Evolutionary conservation across 345 rosid genomes (phyloP), one percentile per base, ranked within the genome.

Genomic region (Erodium maritimum): DNA sequence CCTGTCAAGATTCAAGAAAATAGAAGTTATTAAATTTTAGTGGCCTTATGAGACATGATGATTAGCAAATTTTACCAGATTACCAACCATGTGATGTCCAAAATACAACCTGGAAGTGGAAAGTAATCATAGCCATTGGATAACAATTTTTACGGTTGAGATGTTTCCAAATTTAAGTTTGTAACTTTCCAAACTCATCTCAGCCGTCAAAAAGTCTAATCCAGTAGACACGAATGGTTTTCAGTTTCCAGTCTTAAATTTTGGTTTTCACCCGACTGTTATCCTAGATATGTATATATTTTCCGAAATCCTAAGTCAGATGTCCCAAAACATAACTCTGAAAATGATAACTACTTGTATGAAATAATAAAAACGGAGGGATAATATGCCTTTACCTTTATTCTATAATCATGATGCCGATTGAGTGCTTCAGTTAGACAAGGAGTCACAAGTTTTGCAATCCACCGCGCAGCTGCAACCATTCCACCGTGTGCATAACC

Each of bases 381-480:
- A 37, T 37, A 37, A 5, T 37, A 5, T 7, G 54, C 21, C 18
- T 50, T 63, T 73, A 90, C 96, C 90, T 84, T 79, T 25, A 90
- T 67, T 62, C 74, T 78, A 71, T 90, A 90, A 69, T 68, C 88
- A 66, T 95, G 97, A 79, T 79, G 77, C 21, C 77, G 63, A 24
- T 57, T 78, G 63, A 85, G 85, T 11, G 82, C 96, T 71, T 81
- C 70, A 60, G 78, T 79, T 57, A 91, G 86, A 69, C 85, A 71
- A 75, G 97, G 96, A 61, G 82, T 84, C 50, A 95, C 84, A 68
- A 86, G 95, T 69, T 84, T 91, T 21, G 95, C 90, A 68, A 91
- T 91, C 93, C 97, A 91, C 48, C 96, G 75, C 10, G 97, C 97
- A 77, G 97, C 97, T 54, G 97, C 97, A 68, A 86, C 96, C 97